Evolutionary conservation across 352 stramenopile genomes (phyloP), one percentile per base, ranked within the genome.

Genomic region (Globisporangium yorkense): DNA sequence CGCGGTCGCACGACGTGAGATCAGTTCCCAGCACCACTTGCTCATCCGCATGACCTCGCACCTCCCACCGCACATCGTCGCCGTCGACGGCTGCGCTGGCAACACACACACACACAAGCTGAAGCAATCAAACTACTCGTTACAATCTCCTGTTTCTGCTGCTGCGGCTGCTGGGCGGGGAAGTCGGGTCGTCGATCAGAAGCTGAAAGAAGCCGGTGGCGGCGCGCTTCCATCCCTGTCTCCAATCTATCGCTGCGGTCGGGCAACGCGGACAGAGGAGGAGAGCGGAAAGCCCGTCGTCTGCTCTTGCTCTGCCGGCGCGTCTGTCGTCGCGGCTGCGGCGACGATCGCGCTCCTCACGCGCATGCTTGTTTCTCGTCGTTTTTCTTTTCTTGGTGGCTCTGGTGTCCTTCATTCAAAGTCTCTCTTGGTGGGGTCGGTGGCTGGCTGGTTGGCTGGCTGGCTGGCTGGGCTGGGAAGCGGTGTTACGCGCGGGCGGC

Each of bases 111-210:
- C 29, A 39, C 20, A 16, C n/a, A 27, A n/a, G 24, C 33, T 24
- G 21, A 45, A 41, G 40, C 43, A 61, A 61, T 47, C 55, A 53
- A 60, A 61, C 49, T 61, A 61, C 45, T 54, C 45, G 37, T 61
- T 61, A 61, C 55, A 61, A 54, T 61, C 21, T 50, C 24, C 7
- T 54, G 29, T 54, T 54, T 40, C 37, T 54, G 33, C 13, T 53
- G 16, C 53, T 33, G 53, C 44, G 49, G 33, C 29, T 39, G n/a
- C 39, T 9, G 35, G 31, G 6, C 5, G 16, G 31, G 18, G 33
- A 18, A 7, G 24, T 40, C 55, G 21, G 35, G 35, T 5, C 44
- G 44, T 3, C n/a, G 43, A 20, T 21, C 12, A 16, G 15, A 9
- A 16, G n/a, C 15, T n/a, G 15, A 15, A 15, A 16, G n/a, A 5